Evolutionary conservation across 345 rosid genomes (phyloP).

Genomic region (Citrus cavaleriei): DNA sequence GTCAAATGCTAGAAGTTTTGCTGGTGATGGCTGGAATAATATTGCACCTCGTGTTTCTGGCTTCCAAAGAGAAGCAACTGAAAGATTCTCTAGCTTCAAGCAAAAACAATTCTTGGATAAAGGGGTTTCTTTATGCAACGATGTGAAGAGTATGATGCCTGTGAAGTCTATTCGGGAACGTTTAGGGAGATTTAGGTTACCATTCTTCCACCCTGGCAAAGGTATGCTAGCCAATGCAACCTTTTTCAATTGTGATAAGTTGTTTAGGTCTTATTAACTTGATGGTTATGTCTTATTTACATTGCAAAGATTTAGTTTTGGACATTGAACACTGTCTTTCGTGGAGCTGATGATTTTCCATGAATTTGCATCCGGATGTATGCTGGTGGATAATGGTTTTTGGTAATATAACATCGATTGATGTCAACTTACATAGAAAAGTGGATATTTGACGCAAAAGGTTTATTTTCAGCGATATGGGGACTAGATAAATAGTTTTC

Average conservation of each 20-base stretch:
- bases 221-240: slow-evolving; percentile 29
- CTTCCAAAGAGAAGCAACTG: slow-evolving; percentile 48
- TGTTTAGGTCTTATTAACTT: background rate
- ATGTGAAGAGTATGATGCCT: slow-evolving; percentile 29
- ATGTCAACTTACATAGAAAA: background rate
- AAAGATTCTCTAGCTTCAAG: slow-evolving; percentile 37
- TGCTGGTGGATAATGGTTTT: background rate
- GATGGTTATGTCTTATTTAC: background rate
- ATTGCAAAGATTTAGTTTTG: background rate
- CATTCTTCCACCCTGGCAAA: slow-evolving; percentile 37
- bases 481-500: background rate
- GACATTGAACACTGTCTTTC: background rate
- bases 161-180: slow-evolving; percentile 37
- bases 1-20: slow-evolving; percentile 19
- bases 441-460: background rate
- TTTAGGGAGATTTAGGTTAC: slow-evolving; percentile 38
- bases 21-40: slow-evolving; percentile 36
- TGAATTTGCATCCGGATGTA: background rate
- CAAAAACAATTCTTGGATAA: slow-evolving; percentile 29
- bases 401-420: background rate
- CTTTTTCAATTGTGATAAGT: background rate
- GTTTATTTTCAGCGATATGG: background rate
- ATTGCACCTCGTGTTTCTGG: slow-evolving; percentile 34
- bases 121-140: slow-evolving; percentile 25
- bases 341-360: background rate